Evolutionary conservation across 2,329 filamentous ascomycete species (phyloP), one percentile per base, ranked within the genome.

Genomic region (Ceratocystis lukuohia): DNA sequence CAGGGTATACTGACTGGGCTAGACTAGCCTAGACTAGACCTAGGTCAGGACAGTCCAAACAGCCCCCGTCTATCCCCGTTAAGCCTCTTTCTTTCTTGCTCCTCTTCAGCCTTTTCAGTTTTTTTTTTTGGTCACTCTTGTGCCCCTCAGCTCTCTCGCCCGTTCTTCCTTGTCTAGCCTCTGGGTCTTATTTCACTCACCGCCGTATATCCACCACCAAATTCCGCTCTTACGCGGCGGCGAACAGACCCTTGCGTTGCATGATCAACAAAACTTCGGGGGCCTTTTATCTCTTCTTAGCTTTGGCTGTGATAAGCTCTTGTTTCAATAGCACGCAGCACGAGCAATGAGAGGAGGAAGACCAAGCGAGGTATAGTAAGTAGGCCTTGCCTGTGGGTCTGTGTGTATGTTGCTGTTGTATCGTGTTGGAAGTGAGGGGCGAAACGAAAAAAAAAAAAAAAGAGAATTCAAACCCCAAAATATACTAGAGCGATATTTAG

Each of bases 231-330:
- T 30, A 57, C 53, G 53, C 53, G 53, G 53, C 25, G 53, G 53
- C 53, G 53, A 57, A 57, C 53, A 57, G 53, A 57, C 53, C 53
- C 53, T 57, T 57, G 53, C 53, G 53, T 57, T 57, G 53, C 53
- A 57, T 57, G 53, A 57, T 57, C 53, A 57, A 28, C 53, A 57
- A 57, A 57, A n/a, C 48, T 20, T 50, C 22, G 46, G 17, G 45
- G 45, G 3, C 37, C 46, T 50, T 50, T 20, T 28, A 6, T 57
- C 53, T 28, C 8, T 28, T 57, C 53, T 28, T 57, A 30, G 48
- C 22, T 20, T 45, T 50, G n/a, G 15, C 28, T 48, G 28, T 30
- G 10, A 30, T 57, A 57, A 57, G 53, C 28, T 10, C 22, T 30
- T 33, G 53, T 57, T 57, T 57, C 53, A 57, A 57, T 57, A 57